Base-by-base conservation (phyloP, 208 protist species). In the Leptomonas pyrrhocoris region DNA sequence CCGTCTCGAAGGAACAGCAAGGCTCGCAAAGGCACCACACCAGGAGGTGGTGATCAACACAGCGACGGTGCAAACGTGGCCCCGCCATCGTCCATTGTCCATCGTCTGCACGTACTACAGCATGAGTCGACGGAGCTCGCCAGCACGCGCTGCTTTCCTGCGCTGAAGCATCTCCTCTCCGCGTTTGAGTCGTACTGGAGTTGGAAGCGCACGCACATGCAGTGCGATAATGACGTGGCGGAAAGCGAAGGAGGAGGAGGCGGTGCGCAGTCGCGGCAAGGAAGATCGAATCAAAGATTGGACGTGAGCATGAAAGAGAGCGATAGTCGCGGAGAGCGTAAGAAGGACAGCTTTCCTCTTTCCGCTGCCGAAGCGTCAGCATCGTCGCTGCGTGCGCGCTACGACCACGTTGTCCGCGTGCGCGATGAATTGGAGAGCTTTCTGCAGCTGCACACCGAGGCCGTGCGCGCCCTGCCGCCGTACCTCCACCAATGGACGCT, bases 121-220 rank as follows among this genome's bases (percentile, higher is more conserved):
- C 64, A 38, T 25, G 72, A 77, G 64, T 67, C 64, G 28, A 50
- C 72, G 9, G 40, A 66, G 40, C 57, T 72, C 25, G 64, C 59
- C 12, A n/a, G 18, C 23, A 68, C 56, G 1, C 64, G 31, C 28
- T 72, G 63, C 48, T 2, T 65, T 31, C 72, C 72, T 0, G 48
- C 72, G 9, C 36, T 77, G 5, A 9, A 13, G 42, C 63, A 60
- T 21, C 72, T 77, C 19, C 54, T 77, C 34, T 65, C 38, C 40
- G 61, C 63, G 48, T 77, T 77, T 25, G 72, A 77, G 12, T 40
- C 64, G 4, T 77, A 77, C 58, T 77, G 72, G 72, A 45, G 1
- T 4, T 77, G 72, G 72, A 77, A 77, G 50, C 56, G 46, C 4
- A 18, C 36, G 3, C 28, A 71, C 40, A 61, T 50, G 28, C 36